Evolutionary conservation across 768 basidiomycete genomes (phyloP), one percentile per base, ranked within the genome.

Genomic region (Mycena epipterygia): DNA sequence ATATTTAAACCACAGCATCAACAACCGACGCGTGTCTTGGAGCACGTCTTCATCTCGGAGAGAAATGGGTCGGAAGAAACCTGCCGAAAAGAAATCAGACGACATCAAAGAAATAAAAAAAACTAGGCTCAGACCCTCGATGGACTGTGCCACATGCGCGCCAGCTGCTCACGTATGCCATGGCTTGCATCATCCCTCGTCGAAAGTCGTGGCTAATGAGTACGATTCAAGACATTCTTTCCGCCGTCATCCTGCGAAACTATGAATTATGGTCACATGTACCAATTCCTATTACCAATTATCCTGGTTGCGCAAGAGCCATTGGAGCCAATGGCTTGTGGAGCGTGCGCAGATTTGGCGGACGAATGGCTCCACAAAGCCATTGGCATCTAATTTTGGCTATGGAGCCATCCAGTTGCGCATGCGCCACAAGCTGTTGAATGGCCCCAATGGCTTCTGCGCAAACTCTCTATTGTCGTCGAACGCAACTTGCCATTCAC

Each of bases 1-100:
- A 78, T 93, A 98, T 77, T 97, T 98, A 88, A 99, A 99, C 98
- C 98, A 99, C 1, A 99, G 83, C 0, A 97, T 99, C 42, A 99
- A 84, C 5, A 99, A 84, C 13, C 98, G 91, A 19, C 99, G 86
- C 0, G 95, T 98, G 74, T 99, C 98, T 78, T 99, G 98, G 16
- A 99, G 82, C 1, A 96, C 93, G 76, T 97, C 96, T 74, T 94
- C 92, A 72, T 93, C 95, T 16, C 94, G 92, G 53, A 99, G 85
- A 32, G 94, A 88, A 72, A 99, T 97, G 0, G 98, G 98, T 13
- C 92, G 91, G 89, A 98, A 97, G 87, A 99, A 98, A 5, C 95
- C 95, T 95, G 72, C 7, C 2, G n/a, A 65, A 52, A 2, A 1
- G 5, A 33, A 27, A 12, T 37, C 7, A 62, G 32, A 19, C 11